phyloP scores from a whole-genome alignment of 345 rosid genomes.

The Syzygium grande region DNA sequence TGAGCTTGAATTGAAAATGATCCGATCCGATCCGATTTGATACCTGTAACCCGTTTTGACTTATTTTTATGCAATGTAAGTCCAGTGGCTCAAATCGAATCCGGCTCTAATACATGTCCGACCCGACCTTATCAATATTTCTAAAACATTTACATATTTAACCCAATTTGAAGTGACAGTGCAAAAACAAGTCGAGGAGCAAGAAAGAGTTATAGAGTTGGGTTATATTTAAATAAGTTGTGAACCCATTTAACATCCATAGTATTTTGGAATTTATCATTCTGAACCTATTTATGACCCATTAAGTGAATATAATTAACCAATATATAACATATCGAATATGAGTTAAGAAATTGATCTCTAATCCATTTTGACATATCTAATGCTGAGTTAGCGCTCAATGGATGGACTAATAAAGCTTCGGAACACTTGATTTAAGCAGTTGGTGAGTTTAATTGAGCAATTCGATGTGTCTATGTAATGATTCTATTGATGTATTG shows the following conservation, averaged over 20 bases:
- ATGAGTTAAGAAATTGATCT: background rate
- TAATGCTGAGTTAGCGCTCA: background rate
- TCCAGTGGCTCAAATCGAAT: too few species aligned
- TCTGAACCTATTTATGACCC: background rate
- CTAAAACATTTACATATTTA: background rate
- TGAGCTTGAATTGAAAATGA: too few species aligned
- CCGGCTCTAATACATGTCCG: too few species aligned
- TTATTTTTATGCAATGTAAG: too few species aligned
- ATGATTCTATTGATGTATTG: background rate
- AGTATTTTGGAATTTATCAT: background rate
- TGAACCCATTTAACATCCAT: background rate
- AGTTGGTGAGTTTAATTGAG: background rate
- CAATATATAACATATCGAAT: too few species aligned
- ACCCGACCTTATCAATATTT: background rate
- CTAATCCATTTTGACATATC: background rate
- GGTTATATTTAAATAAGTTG: background rate
- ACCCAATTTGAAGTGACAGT: background rate
- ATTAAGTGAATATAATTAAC: too few species aligned
- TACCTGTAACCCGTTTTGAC: too few species aligned
- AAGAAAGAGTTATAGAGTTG: fast-evolving
- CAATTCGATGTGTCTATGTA: fast-evolving
- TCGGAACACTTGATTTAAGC: background rate
- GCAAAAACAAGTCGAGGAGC: fast-evolving
- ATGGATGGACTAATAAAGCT: background rate
- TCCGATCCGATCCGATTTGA: too few species aligned